Conservation (phyloP, 2,329 filamentous ascomycete species). For the Fusarium sp. region DNA sequence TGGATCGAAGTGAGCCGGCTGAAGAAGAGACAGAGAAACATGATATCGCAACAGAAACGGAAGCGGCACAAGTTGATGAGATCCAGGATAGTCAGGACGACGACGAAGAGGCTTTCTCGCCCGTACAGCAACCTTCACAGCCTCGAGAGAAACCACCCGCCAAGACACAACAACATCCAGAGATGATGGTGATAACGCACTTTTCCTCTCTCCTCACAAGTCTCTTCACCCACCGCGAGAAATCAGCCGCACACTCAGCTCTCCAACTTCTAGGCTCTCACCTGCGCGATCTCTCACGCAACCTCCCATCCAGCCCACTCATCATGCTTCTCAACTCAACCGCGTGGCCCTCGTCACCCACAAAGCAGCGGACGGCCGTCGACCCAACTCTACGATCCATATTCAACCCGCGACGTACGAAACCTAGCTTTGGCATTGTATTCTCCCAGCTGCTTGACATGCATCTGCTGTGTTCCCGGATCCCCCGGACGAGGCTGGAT, state of each 20-base stretch:
- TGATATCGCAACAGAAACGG: background rate
- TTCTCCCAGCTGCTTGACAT: slow-evolving; percentile 66
- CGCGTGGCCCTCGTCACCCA: slow-evolving; percentile 29
- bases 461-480: slow-evolving; percentile 62
- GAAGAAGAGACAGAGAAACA: slow-evolving; percentile 47
- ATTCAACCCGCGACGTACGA: slow-evolving; percentile 57
- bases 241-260: slow-evolving; percentile 58
- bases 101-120: slow-evolving; percentile 40
- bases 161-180: slow-evolving; percentile 30
- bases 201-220: slow-evolving; percentile 62
- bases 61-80: slow-evolving; percentile 35
- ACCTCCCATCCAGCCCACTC: slow-evolving; percentile 56
- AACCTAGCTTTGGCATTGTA: slow-evolving; percentile 64
- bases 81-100: slow-evolving; percentile 52
- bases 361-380: slow-evolving; percentile 29
- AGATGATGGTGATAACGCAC: slow-evolving; percentile 66
- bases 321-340: slow-evolving; percentile 67
- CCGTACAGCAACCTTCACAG: slow-evolving; percentile 6
- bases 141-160: background rate
- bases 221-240: slow-evolving; percentile 63
- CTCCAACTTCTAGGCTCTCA: slow-evolving; percentile 61
- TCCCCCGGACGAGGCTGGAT: slow-evolving; percentile 56
- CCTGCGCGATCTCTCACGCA: slow-evolving; percentile 59
- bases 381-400: slow-evolving; percentile 63
- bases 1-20: slow-evolving; percentile 51